These are phyloP conservation scores for Dactylorhiza incarnata DNA, from an alignment of 106 monocot genomes.

Conservation along the genomic window DNA sequence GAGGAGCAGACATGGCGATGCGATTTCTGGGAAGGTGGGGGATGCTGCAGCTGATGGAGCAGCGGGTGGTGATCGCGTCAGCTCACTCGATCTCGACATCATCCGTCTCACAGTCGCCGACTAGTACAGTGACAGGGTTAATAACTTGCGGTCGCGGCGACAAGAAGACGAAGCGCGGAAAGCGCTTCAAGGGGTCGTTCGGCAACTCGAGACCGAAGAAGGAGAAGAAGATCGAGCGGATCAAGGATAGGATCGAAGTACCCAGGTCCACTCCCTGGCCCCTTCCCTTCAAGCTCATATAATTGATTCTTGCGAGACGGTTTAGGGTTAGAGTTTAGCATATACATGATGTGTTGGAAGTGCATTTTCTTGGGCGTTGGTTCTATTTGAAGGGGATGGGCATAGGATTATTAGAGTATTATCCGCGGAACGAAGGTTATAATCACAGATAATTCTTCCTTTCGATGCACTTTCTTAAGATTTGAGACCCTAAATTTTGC, in stretches of 20 bases:
- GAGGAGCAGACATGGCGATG: slow-evolving; percentile 2
- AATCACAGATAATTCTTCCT: not conserved
- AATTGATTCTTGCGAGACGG: not conserved
- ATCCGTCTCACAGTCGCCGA: not conserved
- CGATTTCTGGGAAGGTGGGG: slow-evolving; percentile 26
- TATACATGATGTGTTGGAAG: not conserved
- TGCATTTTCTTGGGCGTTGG: not conserved
- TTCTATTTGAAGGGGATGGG: not conserved
- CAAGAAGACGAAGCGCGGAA: slow-evolving; percentile 87
- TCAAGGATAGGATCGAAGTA: slow-evolving; percentile 88
- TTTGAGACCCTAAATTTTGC: not conserved
- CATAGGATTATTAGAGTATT: not conserved
- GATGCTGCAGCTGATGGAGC: slow-evolving; percentile 22
- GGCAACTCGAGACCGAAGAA: slow-evolving; percentile 74
- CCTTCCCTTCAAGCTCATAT: slow-evolving; percentile 96
- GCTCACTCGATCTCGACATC: not conserved
- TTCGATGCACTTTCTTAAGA: not conserved
- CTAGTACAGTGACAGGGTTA: slow-evolving; percentile 9
- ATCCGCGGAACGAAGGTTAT: not conserved
- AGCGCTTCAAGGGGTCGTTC: slow-evolving; percentile 90
- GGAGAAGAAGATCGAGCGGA: slow-evolving; percentile 88
- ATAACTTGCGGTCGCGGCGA: slow-evolving; percentile 78
- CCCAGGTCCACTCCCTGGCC: slow-evolving; percentile 95
- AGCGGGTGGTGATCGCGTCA: not conserved
- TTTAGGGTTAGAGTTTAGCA: not conserved